Percentiles rank a stretch among this genome's conserved stretches.
phyloP scores from a whole-genome alignment of 169 alveolate species.

The Theileria parva region DNA sequence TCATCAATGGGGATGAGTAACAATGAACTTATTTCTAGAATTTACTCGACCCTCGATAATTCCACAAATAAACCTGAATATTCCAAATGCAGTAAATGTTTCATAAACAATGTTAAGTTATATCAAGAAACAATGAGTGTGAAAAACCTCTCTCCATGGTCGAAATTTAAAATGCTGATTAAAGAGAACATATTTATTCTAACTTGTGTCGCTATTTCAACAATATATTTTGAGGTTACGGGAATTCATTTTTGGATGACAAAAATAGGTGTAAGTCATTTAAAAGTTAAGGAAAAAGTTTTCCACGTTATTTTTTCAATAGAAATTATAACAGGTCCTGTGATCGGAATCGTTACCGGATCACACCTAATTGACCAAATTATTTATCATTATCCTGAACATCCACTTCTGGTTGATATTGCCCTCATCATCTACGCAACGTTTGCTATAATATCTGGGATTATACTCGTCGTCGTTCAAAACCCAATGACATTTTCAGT shows the following conservation, averaged over 20 bases:
- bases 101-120: slow-evolving; percentile 18
- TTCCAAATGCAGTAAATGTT: slow-evolving; percentile 7
- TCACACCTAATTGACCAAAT: slow-evolving; percentile 80
- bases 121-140: slow-evolving; percentile 12
- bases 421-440: slow-evolving; percentile 36
- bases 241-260: slow-evolving; percentile 90
- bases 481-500: slow-evolving; percentile 17
- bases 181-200: slow-evolving; percentile 71
- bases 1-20: not conserved
- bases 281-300: slow-evolving; percentile 64
- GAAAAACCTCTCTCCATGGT: slow-evolving; percentile 54
- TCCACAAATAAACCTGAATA: not conserved
- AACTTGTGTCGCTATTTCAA: slow-evolving; percentile 68
- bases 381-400: slow-evolving; percentile 72
- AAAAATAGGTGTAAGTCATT: slow-evolving; percentile 66
- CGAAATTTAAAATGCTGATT: slow-evolving; percentile 64
- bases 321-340: slow-evolving; percentile 83
- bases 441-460: slow-evolving; percentile 53
- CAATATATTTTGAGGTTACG: slow-evolving; percentile 82
- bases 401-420: slow-evolving; percentile 30
- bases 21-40: not conserved
- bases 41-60: not conserved
- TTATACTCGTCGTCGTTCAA: not conserved
- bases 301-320: slow-evolving; percentile 73
- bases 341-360: slow-evolving; percentile 83